A percentile compares a stretch with the other conserved stretches of the same genome.
These are phyloP conservation scores for Populus nigra DNA, from an alignment of 345 rosid genomes.

Conservation along the genomic window DNA sequence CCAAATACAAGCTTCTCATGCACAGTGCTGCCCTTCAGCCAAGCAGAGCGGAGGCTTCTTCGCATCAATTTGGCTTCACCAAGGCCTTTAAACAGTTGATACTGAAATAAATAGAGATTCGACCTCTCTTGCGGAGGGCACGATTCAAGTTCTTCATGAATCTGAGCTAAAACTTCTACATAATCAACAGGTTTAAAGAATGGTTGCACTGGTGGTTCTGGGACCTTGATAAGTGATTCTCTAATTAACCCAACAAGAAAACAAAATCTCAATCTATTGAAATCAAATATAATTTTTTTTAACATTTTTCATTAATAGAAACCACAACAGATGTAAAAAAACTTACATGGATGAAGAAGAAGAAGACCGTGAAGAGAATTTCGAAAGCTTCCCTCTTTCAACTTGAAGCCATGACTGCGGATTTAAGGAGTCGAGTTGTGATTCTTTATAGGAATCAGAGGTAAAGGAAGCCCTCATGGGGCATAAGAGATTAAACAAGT, in stretches of 20 bases:
- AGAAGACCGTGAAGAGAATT: slow-evolving; percentile 41
- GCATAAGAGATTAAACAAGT: slow-evolving; percentile 77
- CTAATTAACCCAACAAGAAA: slow-evolving; percentile 31
- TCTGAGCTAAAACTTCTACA: slow-evolving; percentile 91
- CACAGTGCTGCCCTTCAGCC: slow-evolving; percentile 78
- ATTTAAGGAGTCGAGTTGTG: slow-evolving; percentile 74
- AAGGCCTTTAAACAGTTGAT: slow-evolving; percentile 86
- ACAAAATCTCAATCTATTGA: slow-evolving; percentile 13
- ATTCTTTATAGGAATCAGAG: slow-evolving; percentile 81
- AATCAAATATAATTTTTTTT: not conserved
- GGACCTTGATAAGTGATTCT: slow-evolving; percentile 93
- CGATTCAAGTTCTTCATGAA: slow-evolving; percentile 93
- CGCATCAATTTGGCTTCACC: slow-evolving; percentile 84
- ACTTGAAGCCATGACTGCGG: slow-evolving; percentile 99
- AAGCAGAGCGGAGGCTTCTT: slow-evolving; percentile 86
- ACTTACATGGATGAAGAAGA: slow-evolving; percentile 78
- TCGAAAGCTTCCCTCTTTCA: slow-evolving; percentile 85
- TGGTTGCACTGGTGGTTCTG: slow-evolving; percentile 74
- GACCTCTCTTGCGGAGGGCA: slow-evolving; percentile 66
- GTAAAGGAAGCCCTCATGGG: slow-evolving; percentile 86
- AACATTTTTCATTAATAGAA: not conserved
- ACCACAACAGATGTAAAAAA: not conserved
- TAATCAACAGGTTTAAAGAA: slow-evolving; percentile 82
- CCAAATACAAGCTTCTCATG: slow-evolving; percentile 89
- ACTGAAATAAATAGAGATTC: slow-evolving; percentile 67